Evolutionary conservation across 2,329 filamentous ascomycete species (phyloP).

Genomic region (Chrysoporthe deuterocubensis): DNA sequence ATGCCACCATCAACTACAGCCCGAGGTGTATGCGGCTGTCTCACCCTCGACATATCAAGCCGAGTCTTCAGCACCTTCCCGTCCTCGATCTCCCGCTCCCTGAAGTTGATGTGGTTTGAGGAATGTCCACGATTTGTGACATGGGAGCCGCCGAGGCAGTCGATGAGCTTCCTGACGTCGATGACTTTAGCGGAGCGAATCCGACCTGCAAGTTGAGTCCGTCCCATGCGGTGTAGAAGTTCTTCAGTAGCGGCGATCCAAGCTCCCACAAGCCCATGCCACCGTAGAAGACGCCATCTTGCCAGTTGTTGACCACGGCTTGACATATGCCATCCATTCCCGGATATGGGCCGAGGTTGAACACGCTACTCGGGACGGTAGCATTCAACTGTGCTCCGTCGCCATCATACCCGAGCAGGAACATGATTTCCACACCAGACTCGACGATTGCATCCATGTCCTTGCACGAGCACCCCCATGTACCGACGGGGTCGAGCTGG

Average conservation of each 20-base stretch:
- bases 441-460: constrained; percentile 33
- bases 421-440: constrained; percentile 33
- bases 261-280: constrained; percentile 35
- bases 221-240: constrained; percentile 41
- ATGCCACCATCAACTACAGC: neutral
- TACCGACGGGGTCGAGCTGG: constrained; percentile 37
- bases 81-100: neutral
- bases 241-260: constrained; percentile 40
- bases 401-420: constrained; percentile 34
- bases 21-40: neutral
- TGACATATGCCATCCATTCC: constrained; percentile 36
- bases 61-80: neutral
- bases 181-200: constrained; percentile 24
- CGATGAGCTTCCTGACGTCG: neutral
- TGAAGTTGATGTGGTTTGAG: neutral
- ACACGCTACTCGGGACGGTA: constrained; percentile 34
- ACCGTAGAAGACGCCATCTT: constrained; percentile 13
- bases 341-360: constrained; percentile 39
- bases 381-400: constrained; percentile 30
- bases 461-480: constrained; percentile 39
- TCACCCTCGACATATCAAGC: neutral
- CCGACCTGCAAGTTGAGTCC: constrained; percentile 36
- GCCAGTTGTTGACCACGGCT: constrained; percentile 34
- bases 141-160: neutral
- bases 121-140: neutral